Conservation (phyloP, 495 filamentous ascomycete genomes). For the Chaetomium cochliodes region DNA sequence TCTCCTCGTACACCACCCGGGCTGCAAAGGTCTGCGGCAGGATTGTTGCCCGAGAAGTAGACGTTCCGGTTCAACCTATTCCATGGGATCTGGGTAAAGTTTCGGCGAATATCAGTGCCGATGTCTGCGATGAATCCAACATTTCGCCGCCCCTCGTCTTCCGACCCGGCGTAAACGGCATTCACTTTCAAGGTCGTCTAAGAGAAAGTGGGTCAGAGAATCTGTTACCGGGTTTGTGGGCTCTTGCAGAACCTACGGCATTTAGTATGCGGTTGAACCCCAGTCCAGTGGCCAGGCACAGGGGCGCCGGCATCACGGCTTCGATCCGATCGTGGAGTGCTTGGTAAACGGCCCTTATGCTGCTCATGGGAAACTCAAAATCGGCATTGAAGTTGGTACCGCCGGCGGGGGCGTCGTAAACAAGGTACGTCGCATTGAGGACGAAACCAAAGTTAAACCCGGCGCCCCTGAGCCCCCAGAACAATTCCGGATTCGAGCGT, state of each 20-base stretch:
- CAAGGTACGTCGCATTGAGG: neutral
- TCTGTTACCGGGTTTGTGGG: neutral
- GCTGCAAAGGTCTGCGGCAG: neutral
- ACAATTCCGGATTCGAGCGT: conserved; percentile 43
- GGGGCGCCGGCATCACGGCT: neutral
- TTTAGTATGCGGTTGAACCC: neutral
- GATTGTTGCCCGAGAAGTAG: neutral
- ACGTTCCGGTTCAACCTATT: conserved; percentile 1
- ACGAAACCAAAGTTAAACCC: conserved; percentile 48
- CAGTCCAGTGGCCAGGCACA: conserved; percentile 4
- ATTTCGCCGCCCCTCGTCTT: neutral
- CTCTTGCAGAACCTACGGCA: neutral
- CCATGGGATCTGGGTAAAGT: conserved; percentile 3
- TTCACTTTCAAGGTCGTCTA: conserved; percentile 6
- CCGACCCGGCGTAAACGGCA: neutral
- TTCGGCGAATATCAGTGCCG: neutral
- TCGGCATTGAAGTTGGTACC: conserved; percentile 3
- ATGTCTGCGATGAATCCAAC: neutral
- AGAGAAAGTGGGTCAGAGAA: neutral
- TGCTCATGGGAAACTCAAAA: conserved; percentile 5
- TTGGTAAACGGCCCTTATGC: conserved; percentile 2
- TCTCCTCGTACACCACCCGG: neutral
- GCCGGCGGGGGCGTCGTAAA: neutral
- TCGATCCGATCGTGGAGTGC: conserved; percentile 6
- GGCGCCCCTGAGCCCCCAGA: conserved; percentile 43